These are phyloP conservation scores for Alternaria sp. DNA, from an alignment of 2,329 filamentous ascomycete genomes.

Conservation along the genomic window DNA sequence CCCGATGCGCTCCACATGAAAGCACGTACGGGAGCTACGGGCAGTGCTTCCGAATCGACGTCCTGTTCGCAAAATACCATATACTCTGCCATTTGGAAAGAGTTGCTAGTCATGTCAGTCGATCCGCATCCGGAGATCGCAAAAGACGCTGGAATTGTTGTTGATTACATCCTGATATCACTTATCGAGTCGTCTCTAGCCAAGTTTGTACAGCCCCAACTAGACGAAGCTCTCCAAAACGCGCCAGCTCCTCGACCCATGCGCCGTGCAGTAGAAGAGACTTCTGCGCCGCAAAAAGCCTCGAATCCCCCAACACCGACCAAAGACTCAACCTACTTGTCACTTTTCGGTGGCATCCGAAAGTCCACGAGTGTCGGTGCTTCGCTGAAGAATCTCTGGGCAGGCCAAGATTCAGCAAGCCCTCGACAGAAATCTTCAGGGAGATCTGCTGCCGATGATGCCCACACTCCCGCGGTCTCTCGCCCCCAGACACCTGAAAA, in stretches of 20 bases:
- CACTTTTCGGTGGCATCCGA: conserved; percentile 62
- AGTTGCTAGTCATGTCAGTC: conserved; percentile 85
- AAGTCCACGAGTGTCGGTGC: conserved; percentile 70
- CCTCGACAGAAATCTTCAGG: conserved; percentile 35
- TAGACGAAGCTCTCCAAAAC: conserved; percentile 69
- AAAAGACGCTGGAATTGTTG: conserved; percentile 79
- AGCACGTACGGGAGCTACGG: conserved; percentile 20
- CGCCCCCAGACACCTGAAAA: conserved; percentile 67
- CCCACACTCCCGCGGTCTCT: conserved; percentile 72
- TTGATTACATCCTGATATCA: conserved; percentile 82
- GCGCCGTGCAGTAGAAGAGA: conserved; percentile 39
- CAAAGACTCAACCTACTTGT: conserved; percentile 64
- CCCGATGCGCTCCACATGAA: conserved; percentile 43
- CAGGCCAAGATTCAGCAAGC: conserved; percentile 40
- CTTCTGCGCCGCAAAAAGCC: conserved; percentile 49
- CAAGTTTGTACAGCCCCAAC: conserved; percentile 70
- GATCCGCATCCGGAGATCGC: conserved; percentile 95
- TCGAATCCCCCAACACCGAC: conserved; percentile 56
- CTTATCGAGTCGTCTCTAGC: conserved; percentile 80
- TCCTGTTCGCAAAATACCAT: conserved; percentile 79
- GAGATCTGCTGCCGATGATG: conserved; percentile 62
- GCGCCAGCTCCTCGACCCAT: conserved; percentile 55
- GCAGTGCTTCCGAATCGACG: conserved; percentile 12
- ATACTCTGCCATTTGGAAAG: conserved; percentile 93
- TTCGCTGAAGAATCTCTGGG: conserved; percentile 67